phyloP scores from a whole-genome alignment of 163 green algal species.

The Coccomyxa subellipsoidea region DNA sequence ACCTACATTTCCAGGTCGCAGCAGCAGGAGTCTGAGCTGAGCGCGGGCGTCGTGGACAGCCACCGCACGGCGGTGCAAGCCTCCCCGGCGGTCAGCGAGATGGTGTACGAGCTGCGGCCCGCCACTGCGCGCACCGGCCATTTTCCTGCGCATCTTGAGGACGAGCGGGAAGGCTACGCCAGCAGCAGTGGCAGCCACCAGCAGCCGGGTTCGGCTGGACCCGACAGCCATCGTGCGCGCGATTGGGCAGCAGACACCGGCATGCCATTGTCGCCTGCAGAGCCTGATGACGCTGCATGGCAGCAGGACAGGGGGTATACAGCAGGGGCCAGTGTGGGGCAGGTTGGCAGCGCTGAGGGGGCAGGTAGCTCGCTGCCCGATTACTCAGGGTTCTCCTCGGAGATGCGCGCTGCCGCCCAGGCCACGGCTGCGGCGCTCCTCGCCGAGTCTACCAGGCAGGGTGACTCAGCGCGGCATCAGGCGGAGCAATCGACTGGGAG shows the following conservation, averaged over 20 bases:
- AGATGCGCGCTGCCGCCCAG: not conserved
- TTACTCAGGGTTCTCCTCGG: constrained; percentile 1
- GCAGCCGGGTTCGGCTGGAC: not conserved
- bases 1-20: not conserved
- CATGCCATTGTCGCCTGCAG: not conserved
- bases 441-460: not conserved
- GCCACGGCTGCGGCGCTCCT: not conserved
- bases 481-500: not conserved
- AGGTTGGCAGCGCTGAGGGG: not conserved
- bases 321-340: too few relatives aligned
- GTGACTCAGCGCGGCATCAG: not conserved
- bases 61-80: not conserved
- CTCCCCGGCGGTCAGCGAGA: constrained; percentile 1
- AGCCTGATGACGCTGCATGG: not conserved
- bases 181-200: not conserved
- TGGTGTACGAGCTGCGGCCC: constrained; percentile 8
- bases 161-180: not conserved
- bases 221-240: not conserved
- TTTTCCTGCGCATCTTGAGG: not conserved
- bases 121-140: too few relatives aligned
- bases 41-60: not conserved
- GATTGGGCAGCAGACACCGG: not conserved
- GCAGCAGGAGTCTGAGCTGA: not conserved
- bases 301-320: not conserved
- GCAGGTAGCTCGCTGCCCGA: not conserved